phyloP scores from a whole-genome alignment of 208 protist species.

The Polymyxa betae region DNA sequence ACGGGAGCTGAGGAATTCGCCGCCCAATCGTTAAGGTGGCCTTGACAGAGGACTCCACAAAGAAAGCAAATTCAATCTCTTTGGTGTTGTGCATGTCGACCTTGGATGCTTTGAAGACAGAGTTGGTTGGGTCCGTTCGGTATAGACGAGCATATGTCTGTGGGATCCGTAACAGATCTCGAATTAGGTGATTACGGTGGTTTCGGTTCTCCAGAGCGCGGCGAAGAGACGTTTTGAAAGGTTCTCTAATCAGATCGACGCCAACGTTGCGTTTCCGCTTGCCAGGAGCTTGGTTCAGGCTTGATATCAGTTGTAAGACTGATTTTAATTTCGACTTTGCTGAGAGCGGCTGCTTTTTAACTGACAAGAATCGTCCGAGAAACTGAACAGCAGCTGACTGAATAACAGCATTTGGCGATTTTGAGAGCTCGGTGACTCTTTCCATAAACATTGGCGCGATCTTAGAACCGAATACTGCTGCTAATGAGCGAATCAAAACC shows the following conservation, averaged over 20 bases:
- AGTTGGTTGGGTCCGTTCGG: not conserved
- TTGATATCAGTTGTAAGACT: not conserved
- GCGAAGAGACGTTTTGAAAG: not conserved
- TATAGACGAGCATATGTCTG: not conserved
- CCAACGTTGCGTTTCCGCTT: not conserved
- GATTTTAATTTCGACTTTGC: not conserved
- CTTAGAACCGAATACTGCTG: not conserved
- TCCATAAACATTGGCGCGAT: not conserved
- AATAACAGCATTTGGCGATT: not conserved
- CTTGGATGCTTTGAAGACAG: not conserved
- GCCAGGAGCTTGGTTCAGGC: not conserved
- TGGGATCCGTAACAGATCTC: conserved; percentile 2
- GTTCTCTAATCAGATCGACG: not conserved
- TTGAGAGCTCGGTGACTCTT: not conserved
- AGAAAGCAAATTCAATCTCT: not conserved
- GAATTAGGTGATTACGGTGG: not conserved
- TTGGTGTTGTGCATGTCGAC: not conserved
- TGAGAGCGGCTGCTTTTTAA: not conserved
- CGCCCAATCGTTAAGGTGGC: not conserved
- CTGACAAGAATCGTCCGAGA: not conserved
- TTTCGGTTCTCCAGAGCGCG: not conserved
- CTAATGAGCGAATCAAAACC: conserved; percentile 36
- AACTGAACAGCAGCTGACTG: conserved; percentile 11
- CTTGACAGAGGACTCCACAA: not conserved
- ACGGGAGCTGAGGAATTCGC: not conserved